Percentiles rank a stretch among this genome's conserved stretches.
Conservation (phyloP, 495 filamentous ascomycete species). For the Neurospora discreta region DNA sequence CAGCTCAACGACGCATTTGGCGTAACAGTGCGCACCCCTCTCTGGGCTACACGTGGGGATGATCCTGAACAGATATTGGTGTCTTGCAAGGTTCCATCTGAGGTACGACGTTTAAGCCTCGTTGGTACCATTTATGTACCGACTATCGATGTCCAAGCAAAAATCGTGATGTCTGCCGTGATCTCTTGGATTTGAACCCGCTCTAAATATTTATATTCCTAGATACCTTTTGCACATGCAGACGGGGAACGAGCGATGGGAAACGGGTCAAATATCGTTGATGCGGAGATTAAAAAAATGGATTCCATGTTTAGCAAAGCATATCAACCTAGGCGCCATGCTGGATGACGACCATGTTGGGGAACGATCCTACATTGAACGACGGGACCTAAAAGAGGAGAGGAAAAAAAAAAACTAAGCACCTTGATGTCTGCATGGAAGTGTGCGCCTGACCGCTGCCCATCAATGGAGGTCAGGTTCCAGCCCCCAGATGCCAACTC, state of each 20-base stretch:
- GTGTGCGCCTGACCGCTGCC: not conserved
- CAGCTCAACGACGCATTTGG: not conserved
- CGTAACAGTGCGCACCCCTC: not conserved
- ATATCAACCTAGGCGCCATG: not conserved
- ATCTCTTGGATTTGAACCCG: not conserved
- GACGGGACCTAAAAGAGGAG: not conserved
- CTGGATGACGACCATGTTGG: not conserved
- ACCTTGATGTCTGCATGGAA: not conserved
- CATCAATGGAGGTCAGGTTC: not conserved
- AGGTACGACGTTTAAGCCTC: conserved; percentile 2
- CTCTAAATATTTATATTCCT: not conserved
- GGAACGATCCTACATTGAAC: not conserved
- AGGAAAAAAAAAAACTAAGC: not conserved
- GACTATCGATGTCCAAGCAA: not conserved
- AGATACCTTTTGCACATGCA: not conserved
- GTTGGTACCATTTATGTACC: not conserved
- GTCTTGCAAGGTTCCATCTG: not conserved
- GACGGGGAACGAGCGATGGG: not conserved
- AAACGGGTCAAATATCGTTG: not conserved
- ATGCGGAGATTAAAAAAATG: not conserved
- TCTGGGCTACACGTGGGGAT: conserved; percentile 19
- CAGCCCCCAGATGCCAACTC: not conserved
- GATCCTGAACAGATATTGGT: conserved; percentile 20
- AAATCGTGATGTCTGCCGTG: not conserved
- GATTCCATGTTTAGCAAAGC: not conserved